A percentile compares a stretch with the other conserved stretches of the same genome.
phyloP scores from a whole-genome alignment of 805 yeast genomes.

The Yueomyces sinensis region DNA sequence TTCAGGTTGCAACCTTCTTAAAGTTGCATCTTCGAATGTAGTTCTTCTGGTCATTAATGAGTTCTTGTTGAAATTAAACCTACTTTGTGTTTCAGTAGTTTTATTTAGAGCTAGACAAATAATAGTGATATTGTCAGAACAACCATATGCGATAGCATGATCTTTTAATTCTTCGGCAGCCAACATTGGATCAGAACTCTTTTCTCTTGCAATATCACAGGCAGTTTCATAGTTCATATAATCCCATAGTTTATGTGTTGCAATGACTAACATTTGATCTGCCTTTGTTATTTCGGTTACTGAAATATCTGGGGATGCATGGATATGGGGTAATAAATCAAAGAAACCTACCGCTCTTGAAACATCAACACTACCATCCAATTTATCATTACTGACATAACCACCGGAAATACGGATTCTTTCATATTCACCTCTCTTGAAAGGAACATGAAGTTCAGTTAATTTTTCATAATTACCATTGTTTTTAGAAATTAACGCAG shows the following conservation, averaged over 20 bases:
- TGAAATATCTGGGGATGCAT: conserved; percentile 73
- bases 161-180: conserved; percentile 93
- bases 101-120: conserved; percentile 64
- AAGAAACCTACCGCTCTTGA: conserved; percentile 90
- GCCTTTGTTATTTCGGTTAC: conserved; percentile 45
- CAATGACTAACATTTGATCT: conserved; percentile 80
- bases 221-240: conserved; percentile 70
- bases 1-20: conserved; percentile 78
- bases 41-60: conserved; percentile 35
- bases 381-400: conserved; percentile 69
- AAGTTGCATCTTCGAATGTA: conserved; percentile 57
- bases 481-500: conserved; percentile 62
- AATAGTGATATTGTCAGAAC: conserved; percentile 64
- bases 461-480: conserved; percentile 71
- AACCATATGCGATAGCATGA: conserved; percentile 87
- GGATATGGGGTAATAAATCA: conserved; percentile 74
- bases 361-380: conserved; percentile 71
- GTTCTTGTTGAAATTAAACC: conserved; percentile 24
- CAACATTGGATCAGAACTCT: conserved; percentile 67
- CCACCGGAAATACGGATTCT: conserved; percentile 89
- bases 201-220: conserved; percentile 78
- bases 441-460: conserved; percentile 75
- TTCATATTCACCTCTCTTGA: conserved; percentile 63
- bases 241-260: conserved; percentile 79
- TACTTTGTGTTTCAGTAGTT: conserved; percentile 23